Evolutionary conservation across 306 rosid genomes (phyloP).

Genomic region (Cucurbita pepo): DNA sequence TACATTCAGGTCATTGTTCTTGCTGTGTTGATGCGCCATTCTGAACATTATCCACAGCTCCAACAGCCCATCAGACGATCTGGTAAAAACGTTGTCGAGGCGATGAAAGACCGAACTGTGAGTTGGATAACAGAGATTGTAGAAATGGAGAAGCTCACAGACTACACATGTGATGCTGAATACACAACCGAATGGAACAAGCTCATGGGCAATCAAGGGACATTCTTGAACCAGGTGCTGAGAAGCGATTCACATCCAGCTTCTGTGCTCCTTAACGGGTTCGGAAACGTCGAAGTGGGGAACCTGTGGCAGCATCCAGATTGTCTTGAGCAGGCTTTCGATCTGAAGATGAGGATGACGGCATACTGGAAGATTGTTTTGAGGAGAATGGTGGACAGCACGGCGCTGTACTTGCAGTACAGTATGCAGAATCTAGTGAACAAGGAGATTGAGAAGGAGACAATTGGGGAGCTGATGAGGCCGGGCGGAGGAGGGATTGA

Average conservation of each 20-base stretch:
- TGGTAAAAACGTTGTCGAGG: neutral
- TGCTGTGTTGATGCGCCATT: constrained; percentile 7
- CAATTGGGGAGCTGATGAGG: constrained; percentile 2
- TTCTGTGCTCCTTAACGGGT: neutral
- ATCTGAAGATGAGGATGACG: constrained; percentile 10
- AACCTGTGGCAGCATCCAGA: constrained; percentile 6
- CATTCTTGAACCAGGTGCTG: neutral
- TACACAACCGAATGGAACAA: constrained; percentile 7
- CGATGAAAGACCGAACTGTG: neutral
- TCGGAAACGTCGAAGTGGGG: neutral
- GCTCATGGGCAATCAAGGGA: neutral
- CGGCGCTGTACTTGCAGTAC: constrained; percentile 9
- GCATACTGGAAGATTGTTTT: constrained; percentile 11
- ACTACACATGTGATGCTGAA: constrained; percentile 7
- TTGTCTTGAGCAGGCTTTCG: constrained; percentile 6
- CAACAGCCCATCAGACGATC: constrained; percentile 9
- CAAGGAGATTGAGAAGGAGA: constrained; percentile 7
- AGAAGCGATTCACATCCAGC: neutral
- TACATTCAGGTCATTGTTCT: constrained; percentile 5
- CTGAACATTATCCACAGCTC: constrained; percentile 9
- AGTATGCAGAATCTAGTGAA: constrained; percentile 6
- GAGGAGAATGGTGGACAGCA: constrained; percentile 12
- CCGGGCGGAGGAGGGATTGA: neutral
- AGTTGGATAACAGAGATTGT: constrained; percentile 8
- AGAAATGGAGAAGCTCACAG: constrained; percentile 10